Conservation (phyloP, 2,329 filamentous ascomycete genomes). For the Colletotrichum simmondsii region DNA sequence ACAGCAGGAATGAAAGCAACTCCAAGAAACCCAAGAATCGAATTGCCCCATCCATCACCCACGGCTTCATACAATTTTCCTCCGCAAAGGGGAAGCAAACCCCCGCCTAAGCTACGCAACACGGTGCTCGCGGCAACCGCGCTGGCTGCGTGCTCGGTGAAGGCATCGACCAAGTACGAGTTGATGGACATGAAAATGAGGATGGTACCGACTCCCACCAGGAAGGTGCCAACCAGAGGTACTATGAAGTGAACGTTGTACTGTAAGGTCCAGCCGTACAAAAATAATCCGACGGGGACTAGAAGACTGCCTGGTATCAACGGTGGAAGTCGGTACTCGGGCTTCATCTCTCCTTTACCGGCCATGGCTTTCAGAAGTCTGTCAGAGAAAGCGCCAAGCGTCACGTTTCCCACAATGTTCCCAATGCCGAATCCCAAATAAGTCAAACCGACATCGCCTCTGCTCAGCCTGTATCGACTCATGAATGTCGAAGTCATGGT, state of each 20-base stretch:
- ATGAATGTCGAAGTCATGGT: constrained; percentile 52
- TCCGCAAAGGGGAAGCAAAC: constrained; percentile 62
- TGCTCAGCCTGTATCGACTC: constrained; percentile 45
- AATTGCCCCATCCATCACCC: constrained; percentile 66
- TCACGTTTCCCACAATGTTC: constrained; percentile 10
- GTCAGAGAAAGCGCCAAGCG: constrained; percentile 32
- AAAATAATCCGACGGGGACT: constrained; percentile 58
- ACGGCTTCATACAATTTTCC: constrained; percentile 60
- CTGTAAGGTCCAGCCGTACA: constrained; percentile 69
- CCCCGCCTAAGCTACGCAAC: constrained; percentile 59
- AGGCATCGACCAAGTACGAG: constrained; percentile 65
- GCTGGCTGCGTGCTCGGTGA: constrained; percentile 68
- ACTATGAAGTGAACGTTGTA: constrained; percentile 66
- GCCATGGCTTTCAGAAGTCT: neutral
- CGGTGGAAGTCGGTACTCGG: constrained; percentile 38
- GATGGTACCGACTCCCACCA: constrained; percentile 57
- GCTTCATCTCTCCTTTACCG: constrained; percentile 32
- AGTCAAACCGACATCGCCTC: constrained; percentile 46
- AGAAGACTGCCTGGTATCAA: constrained; percentile 34
- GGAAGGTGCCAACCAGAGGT: constrained; percentile 66
- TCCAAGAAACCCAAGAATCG: constrained; percentile 53
- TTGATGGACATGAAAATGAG: constrained; percentile 7
- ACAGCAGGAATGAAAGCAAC: constrained; percentile 51
- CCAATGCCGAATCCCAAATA: constrained; percentile 61
- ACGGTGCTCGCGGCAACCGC: constrained; percentile 75